Evolutionary conservation across 208 protist genomes (phyloP), one percentile per base, ranked within the genome.

Genomic region (Trypanosoma melophagium): DNA sequence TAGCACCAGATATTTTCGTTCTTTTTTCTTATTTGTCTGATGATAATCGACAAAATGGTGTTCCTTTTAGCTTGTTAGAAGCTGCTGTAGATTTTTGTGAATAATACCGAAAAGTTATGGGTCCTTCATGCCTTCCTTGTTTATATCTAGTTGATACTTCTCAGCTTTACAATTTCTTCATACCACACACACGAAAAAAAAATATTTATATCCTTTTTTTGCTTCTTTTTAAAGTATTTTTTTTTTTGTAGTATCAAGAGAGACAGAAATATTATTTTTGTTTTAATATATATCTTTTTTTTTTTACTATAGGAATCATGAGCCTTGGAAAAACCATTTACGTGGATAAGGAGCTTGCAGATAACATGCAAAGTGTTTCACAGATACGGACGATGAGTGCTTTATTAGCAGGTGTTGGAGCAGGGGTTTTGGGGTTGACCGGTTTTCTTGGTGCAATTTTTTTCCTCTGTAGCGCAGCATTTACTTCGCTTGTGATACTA

Each of bases 321-420:
- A 83, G 59, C 58, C 38, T 74, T 22, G 69, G 63, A 19, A 81
- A 89, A 35, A 77, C 74, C 7, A 79, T 77, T 41, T 94, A 86
- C 63, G 81, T 94, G 16, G 72, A 71, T 35, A 73, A 66, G 0
- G 65, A 70, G 40, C 60, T 95, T 16, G 70, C 55, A 24, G 80
- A 80, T 42, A 95, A 95, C 64, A 80, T 83, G 60, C 64, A 85
- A 51, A 77, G 67, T 41, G 74, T 91, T 3, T 81, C 68, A 14
- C 84, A 86, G 71, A 81, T 92, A 40, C 74, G 84, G 28, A 93
- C 85, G 12, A 86, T 95, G 76, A 80, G 83, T 16, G 76, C 85
- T 17, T 78, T 95, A 35, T 55, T 93, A 52, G 76, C 78, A 21
- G 90, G 90, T 60, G 66, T 95, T 64, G 82, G 72, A 17, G 90